These are phyloP conservation scores for Gigaspora rosea DNA, from an alignment of 192 early-diverging fungal genomes.

Conservation along the genomic window DNA sequence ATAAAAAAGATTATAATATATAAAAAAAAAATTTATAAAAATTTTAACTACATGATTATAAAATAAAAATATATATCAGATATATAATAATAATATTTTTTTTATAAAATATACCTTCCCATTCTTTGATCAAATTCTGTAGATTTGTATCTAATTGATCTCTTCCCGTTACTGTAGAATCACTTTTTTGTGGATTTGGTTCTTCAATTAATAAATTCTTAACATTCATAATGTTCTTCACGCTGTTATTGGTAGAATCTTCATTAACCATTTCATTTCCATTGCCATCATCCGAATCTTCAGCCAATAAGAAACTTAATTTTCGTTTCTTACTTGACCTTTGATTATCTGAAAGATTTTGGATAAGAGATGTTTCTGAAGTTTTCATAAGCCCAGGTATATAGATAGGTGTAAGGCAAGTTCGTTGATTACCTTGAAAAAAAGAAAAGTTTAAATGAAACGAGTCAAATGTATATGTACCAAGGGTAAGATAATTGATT, in stretches of 20 bases:
- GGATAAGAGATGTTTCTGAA: not conserved
- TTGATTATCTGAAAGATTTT: not conserved
- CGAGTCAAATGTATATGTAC: not conserved
- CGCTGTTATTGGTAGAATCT: not conserved
- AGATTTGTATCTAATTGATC: not conserved
- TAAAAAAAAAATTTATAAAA: not conserved
- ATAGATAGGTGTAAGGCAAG: not conserved
- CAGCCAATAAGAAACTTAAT: not conserved
- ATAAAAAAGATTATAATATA: no score
- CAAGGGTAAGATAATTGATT: conserved; percentile 1
- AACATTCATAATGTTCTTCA: conserved; percentile 22
- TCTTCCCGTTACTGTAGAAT: no score
- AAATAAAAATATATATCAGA: not conserved
- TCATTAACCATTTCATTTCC: not conserved
- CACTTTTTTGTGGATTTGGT: not conserved
- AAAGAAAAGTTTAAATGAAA: not conserved
- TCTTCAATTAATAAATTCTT: conserved; percentile 15
- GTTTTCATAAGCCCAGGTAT: not conserved
- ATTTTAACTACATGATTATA: not conserved
- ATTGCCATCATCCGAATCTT: not conserved
- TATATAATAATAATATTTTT: not conserved
- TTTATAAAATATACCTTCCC: not conserved
- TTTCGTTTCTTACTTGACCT: not conserved
- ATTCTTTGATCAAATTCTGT: not conserved
- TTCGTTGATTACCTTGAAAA: not conserved